Percentiles rank a stretch among this genome's conserved stretches.
Evolutionary conservation across 805 yeast species (phyloP).

Genomic region (Candida adriatica): DNA sequence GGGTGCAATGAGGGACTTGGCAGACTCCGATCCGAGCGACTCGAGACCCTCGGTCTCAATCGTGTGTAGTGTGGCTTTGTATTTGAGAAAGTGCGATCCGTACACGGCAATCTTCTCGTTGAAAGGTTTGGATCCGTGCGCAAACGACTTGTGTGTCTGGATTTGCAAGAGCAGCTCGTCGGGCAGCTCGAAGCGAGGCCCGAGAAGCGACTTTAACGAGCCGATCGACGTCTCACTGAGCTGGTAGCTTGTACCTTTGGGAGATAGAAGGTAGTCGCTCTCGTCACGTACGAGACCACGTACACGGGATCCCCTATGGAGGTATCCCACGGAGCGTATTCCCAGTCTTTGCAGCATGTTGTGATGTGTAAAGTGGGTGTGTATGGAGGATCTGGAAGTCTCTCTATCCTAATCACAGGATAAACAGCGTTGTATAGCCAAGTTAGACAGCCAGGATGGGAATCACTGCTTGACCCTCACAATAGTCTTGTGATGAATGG

Average conservation of each 20-base stretch:
- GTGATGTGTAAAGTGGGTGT: no score
- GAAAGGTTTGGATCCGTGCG: slow-evolving; percentile 84
- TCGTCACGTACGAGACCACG: slow-evolving; percentile 71
- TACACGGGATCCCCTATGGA: slow-evolving; percentile 45
- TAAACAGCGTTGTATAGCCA: no score
- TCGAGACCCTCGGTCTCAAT: slow-evolving; percentile 31
- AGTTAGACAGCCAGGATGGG: no score
- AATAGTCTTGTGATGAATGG: no score
- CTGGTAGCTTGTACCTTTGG: slow-evolving; percentile 50
- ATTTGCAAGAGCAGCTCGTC: slow-evolving; percentile 68
- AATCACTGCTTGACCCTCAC: no score
- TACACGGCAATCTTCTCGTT: slow-evolving; percentile 76
- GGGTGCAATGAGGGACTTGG: slow-evolving; percentile 46
- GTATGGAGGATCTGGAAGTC: no score
- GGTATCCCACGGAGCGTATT: slow-evolving; percentile 32
- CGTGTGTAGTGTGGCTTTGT: slow-evolving; percentile 27
- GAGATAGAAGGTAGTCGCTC: slow-evolving; percentile 42
- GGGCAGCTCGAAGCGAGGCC: slow-evolving; percentile 44
- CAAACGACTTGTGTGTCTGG: slow-evolving; percentile 90
- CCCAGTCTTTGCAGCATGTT: no score
- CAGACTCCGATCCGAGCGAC: slow-evolving; percentile 48
- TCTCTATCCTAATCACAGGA: no score
- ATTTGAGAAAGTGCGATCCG: slow-evolving; percentile 59
- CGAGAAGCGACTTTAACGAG: slow-evolving; percentile 43
- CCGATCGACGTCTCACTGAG: slow-evolving; percentile 39